phyloP scores from a whole-genome alignment of 1,284 basidiomycete genomes.

The Gastroboletus turbinatus region DNA sequence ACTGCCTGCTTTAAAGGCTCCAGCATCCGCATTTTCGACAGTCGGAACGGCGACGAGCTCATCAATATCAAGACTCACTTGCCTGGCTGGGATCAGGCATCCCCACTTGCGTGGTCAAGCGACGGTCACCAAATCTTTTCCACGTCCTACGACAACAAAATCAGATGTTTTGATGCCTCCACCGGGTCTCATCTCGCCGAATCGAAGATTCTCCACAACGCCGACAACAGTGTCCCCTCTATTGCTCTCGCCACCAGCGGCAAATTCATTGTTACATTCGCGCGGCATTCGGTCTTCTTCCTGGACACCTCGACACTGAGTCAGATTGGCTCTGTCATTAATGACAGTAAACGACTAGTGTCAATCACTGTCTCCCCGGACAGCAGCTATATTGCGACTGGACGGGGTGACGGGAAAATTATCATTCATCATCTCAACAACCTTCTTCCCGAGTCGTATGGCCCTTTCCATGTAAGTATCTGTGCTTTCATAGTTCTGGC shows the following conservation, averaged over 20 bases:
- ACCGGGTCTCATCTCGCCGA: background rate
- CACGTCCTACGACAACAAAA: background rate
- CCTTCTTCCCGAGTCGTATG: too few species aligned
- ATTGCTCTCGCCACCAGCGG: background rate
- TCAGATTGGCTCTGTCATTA: too few species aligned
- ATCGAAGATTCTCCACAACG: background rate
- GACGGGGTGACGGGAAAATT: too few species aligned
- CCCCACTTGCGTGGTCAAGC: background rate
- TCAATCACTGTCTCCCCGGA: too few species aligned
- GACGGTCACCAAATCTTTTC: background rate
- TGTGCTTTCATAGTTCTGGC: too few species aligned
- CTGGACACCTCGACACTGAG: background rate
- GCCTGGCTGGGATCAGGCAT: background rate
- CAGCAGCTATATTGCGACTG: too few species aligned
- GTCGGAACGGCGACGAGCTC: background rate
- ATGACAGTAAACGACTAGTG: too few species aligned
- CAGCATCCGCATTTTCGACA: background rate
- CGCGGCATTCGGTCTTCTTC: background rate
- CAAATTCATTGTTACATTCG: background rate
- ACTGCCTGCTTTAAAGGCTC: too few species aligned
- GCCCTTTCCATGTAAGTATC: too few species aligned
- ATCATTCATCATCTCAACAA: too few species aligned
- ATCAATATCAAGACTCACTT: background rate
- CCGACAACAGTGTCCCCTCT: background rate
- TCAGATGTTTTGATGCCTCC: background rate